Conservation (phyloP, 306 rosid species). For the Clitoria ternatea region DNA sequence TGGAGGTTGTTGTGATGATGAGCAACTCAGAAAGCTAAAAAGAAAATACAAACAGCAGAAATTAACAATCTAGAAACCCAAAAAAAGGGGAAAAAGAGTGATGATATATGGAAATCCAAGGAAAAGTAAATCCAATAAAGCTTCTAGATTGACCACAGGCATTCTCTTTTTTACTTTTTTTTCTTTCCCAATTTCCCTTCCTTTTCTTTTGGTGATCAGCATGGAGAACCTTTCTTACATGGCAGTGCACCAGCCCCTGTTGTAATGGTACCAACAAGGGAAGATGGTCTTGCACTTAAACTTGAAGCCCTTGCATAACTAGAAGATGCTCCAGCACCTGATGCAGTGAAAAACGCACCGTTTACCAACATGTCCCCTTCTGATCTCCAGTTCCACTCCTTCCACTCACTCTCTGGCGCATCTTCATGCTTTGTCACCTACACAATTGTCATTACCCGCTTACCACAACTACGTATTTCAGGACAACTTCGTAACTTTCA, state of each 20-base stretch:
- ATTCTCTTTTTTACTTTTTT: not conserved
- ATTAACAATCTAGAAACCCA: constrained; percentile 12
- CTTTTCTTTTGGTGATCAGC: constrained; percentile 42
- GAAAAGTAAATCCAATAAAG: not conserved
- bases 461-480: too few species aligned
- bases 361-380: constrained; percentile 74
- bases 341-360: constrained; percentile 82
- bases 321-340: constrained; percentile 86
- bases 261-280: constrained; percentile 72
- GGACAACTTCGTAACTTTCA: too few species aligned
- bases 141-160: constrained; percentile 10
- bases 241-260: constrained; percentile 56
- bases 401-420: constrained; percentile 79
- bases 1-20: constrained; percentile 80
- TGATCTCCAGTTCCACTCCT: constrained; percentile 88
- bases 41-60: not conserved
- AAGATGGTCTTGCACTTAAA: constrained; percentile 83
- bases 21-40: not conserved
- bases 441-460: too few species aligned
- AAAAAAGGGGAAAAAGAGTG: not conserved
- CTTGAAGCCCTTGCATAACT: constrained; percentile 92
- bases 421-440: constrained; percentile 95
- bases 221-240: constrained; percentile 72
- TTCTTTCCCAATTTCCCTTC: not conserved
- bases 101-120: constrained; percentile 23